Evolutionary conservation across 208 protist species (phyloP).

Genomic region (Trypanosoma vivax): DNA sequence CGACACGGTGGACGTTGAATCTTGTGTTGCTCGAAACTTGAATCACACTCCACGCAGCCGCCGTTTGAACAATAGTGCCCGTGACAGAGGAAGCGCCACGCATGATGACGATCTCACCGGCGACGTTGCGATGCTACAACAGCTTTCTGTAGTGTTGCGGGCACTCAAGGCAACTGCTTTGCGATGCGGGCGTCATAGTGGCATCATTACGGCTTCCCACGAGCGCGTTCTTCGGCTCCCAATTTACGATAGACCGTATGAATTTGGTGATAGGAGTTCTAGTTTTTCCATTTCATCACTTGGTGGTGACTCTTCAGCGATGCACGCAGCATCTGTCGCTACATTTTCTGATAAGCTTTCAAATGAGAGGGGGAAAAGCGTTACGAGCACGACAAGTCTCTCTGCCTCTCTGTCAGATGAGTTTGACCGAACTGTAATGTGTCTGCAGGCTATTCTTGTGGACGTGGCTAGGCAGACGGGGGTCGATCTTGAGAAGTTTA

Average conservation of each 20-base stretch:
- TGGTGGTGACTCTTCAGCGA: slow-evolving; percentile 13
- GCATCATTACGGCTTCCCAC: slow-evolving; percentile 30
- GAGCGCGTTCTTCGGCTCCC: slow-evolving; percentile 21
- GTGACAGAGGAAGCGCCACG: background rate
- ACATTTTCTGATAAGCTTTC: background rate
- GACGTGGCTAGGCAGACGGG: slow-evolving; percentile 29
- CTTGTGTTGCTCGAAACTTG: background rate
- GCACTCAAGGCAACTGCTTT: slow-evolving; percentile 53
- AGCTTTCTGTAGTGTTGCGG: slow-evolving; percentile 32
- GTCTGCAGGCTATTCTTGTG: slow-evolving; percentile 23
- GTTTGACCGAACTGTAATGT: slow-evolving; percentile 35
- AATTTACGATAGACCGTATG: slow-evolving; percentile 16
- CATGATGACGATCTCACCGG: slow-evolving; percentile 9
- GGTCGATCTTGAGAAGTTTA: slow-evolving; percentile 14
- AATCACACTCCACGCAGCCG: background rate
- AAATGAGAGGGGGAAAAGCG: background rate
- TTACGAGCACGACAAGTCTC: background rate
- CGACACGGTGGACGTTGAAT: background rate
- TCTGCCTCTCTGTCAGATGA: slow-evolving; percentile 29
- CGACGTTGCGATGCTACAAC: slow-evolving; percentile 16
- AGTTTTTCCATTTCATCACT: slow-evolving; percentile 11
- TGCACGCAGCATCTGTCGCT: background rate
- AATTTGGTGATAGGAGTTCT: slow-evolving; percentile 6
- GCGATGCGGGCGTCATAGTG: slow-evolving; percentile 36
- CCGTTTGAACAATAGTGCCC: background rate